A percentile compares a stretch with the other conserved stretches of the same genome.
Evolutionary conservation across 1,284 basidiomycete species (phyloP).

Genomic region (Malassezia vespertilionis): DNA sequence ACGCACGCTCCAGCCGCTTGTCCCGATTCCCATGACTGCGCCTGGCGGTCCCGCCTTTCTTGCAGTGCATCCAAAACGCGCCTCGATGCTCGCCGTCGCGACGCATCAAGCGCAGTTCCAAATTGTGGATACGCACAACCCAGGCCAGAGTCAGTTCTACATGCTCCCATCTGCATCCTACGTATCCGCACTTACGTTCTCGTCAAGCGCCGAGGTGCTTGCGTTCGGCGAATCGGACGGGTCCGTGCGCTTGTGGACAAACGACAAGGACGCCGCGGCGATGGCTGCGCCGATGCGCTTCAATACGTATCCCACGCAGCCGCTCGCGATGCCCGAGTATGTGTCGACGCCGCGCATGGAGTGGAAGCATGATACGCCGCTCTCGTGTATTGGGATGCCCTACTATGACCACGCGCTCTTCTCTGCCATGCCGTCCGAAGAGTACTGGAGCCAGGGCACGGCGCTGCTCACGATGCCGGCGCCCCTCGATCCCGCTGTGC

Average conservation of each 20-base stretch:
- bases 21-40: conserved; percentile 65
- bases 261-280: conserved; percentile 53
- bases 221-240: conserved; percentile 87
- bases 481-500: conserved; percentile 63
- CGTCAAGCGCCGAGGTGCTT: conserved; percentile 75
- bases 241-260: conserved; percentile 70
- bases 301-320: conserved; percentile 74
- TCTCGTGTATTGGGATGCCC: conserved; percentile 82
- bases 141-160: conserved; percentile 60
- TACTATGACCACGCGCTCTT: conserved; percentile 67
- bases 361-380: conserved; percentile 75
- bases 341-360: conserved; percentile 59
- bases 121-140: conserved; percentile 69
- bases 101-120: conserved; percentile 81
- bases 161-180: conserved; percentile 53
- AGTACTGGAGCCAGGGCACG: conserved; percentile 41
- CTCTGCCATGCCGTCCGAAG: conserved; percentile 57
- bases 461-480: conserved; percentile 55
- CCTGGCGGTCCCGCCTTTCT: conserved; percentile 78
- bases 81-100: conserved; percentile 66
- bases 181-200: conserved; percentile 69
- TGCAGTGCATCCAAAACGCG: conserved; percentile 66
- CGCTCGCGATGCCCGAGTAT: conserved; percentile 72
- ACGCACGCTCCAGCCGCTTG: conserved; percentile 65
- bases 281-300: conserved; percentile 52